A percentile compares a stretch with the other conserved stretches of the same genome.
Conservation (phyloP, 345 rosid species). For the Euphorbia lathyris region DNA sequence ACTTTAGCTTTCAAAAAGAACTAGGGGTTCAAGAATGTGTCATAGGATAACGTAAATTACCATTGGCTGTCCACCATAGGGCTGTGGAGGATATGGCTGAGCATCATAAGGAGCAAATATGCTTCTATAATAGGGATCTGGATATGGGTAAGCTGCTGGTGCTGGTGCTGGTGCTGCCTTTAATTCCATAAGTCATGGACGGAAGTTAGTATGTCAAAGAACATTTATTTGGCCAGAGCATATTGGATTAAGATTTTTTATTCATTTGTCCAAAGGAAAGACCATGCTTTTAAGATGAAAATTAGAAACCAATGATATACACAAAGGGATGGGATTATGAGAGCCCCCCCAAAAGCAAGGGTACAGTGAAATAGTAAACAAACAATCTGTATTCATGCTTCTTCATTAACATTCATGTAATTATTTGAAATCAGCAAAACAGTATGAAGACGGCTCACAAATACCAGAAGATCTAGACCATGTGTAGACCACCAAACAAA, state of each 20-base stretch:
- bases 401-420: constrained; percentile 1
- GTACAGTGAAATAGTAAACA: not conserved
- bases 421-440: not conserved
- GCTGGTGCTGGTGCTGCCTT: constrained; percentile 72
- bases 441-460: not conserved
- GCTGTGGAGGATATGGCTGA: constrained; percentile 68
- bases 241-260: not conserved
- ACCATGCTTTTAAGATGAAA: not conserved
- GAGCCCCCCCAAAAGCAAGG: not conserved
- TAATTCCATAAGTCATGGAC: constrained; percentile 29
- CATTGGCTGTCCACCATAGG: constrained; percentile 76
- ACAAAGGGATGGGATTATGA: not conserved
- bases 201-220: constrained; percentile 22
- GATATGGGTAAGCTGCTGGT: constrained; percentile 73
- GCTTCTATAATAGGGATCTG: constrained; percentile 92
- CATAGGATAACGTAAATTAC: constrained; percentile 31
- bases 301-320: not conserved
- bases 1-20: not conserved
- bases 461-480: not conserved
- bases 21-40: not conserved
- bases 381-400: not conserved
- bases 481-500: not conserved
- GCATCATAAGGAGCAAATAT: constrained; percentile 82
- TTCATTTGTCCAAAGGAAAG: not conserved
- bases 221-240: not conserved